Percentiles rank a stretch among this genome's conserved stretches.
Conservation (phyloP, 2,329 filamentous ascomycete genomes). For the Berkeleyomyces rouxiae region DNA sequence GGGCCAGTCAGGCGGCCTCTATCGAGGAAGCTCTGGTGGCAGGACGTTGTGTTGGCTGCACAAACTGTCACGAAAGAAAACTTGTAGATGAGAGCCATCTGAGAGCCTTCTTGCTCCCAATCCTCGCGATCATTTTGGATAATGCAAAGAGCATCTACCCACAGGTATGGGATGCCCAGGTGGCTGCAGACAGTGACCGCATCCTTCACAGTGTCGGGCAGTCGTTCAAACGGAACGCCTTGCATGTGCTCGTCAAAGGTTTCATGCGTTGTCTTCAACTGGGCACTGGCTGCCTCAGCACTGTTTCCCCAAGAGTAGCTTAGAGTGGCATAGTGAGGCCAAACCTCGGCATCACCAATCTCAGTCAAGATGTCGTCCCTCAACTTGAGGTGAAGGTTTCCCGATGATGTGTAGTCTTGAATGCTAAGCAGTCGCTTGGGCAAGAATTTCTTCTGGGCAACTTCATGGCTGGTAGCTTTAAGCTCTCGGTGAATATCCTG, state of each 20-base stretch:
- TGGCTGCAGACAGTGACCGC: background rate
- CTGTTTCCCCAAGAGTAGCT: slow-evolving; percentile 6
- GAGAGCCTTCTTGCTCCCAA: slow-evolving; percentile 16
- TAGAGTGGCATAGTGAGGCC: slow-evolving; percentile 4
- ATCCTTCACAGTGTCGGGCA: background rate
- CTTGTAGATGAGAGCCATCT: slow-evolving; percentile 4
- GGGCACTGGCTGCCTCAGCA: background rate
- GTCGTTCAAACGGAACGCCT: background rate
- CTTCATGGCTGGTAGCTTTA: too few species aligned
- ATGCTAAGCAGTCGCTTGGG: too few species aligned
- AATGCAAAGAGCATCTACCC: slow-evolving; percentile 19
- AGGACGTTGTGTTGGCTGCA: background rate
- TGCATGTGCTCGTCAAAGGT: background rate
- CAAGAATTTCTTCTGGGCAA: too few species aligned
- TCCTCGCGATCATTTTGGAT: slow-evolving; percentile 16
- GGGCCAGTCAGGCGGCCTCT: background rate
- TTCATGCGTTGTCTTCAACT: background rate
- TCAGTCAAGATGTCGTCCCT: too few species aligned
- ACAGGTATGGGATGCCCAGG: slow-evolving; percentile 12
- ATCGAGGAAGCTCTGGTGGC: background rate
- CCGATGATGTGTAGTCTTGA: too few species aligned
- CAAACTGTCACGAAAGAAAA: background rate
- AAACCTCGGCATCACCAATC: too few species aligned
- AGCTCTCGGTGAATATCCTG: too few species aligned
- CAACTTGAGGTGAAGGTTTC: too few species aligned